These are phyloP conservation scores for Lachnellula hyalina DNA, from an alignment of 2,329 filamentous ascomycete species.

Conservation along the genomic window DNA sequence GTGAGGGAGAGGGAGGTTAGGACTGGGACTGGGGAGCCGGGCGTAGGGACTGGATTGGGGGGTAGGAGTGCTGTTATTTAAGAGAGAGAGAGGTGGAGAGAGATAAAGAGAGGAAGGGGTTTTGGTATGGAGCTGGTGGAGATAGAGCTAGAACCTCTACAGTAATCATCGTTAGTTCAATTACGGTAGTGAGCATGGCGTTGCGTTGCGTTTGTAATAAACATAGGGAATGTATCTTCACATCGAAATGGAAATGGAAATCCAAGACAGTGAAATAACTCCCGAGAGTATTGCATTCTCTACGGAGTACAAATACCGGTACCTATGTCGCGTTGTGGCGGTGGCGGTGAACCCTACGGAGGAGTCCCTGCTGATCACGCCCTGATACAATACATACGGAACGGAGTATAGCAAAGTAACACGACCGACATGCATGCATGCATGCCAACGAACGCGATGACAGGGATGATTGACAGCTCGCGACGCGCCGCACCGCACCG, in stretches of 20 bases:
- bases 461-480: background rate
- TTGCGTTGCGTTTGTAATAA: too few species aligned
- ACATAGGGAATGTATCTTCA: too few species aligned
- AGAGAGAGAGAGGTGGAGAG: background rate
- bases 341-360: slow-evolving; percentile 29
- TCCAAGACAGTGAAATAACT: too few species aligned
- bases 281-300: background rate
- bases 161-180: too few species aligned
- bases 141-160: background rate
- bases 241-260: too few species aligned
- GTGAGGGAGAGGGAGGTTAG: background rate
- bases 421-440: background rate
- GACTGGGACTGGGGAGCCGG: slow-evolving; percentile 5
- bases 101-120: too few species aligned
- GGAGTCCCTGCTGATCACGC: slow-evolving; percentile 2
- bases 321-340: too few species aligned
- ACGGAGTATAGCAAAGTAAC: too few species aligned
- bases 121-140: background rate
- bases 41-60: slow-evolving; percentile 2
- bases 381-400: too few species aligned
- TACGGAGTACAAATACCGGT: too few species aligned
- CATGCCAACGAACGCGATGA: background rate
- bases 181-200: too few species aligned
- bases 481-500: too few species aligned
- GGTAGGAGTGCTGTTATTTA: slow-evolving; percentile 3